Base-by-base conservation (phyloP, 495 filamentous ascomycete genomes). In the Darksidea phi region DNA sequence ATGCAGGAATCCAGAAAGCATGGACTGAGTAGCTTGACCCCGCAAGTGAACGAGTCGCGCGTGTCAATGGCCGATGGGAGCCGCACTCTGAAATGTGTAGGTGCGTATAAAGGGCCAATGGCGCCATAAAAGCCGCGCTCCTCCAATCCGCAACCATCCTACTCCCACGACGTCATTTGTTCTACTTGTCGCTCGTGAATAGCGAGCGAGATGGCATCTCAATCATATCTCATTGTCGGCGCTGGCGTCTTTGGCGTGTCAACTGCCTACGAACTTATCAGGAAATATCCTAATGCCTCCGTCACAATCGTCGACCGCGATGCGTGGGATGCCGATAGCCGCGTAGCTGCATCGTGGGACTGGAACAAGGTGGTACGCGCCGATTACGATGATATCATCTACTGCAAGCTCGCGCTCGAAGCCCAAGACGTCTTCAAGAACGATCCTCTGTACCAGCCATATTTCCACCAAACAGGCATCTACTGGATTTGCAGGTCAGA, bases 351-450 rank as follows among this genome's bases (percentile, higher is more conserved):
- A 23, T 86, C 85, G 0, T 81, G 80, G 75, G 85, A 88, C 71
- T 83, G 81, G 76, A 87, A 86, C 67, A 87, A 87, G 64, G 80
- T 86, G 12, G 72, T 87, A 15, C 83, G 85, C 63, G 78, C 83
- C 52, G 85, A 87, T 64, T 88, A 87, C 70, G 69, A 72, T 24
- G 77, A 85, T 61, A 69, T 75, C 21, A 63, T 80, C 25, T 87
- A 87, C 74, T 78, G 73, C 60, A 57, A 73, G 47, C 74, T 87
- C 11, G 85, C 79, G 17, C 72, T 85, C 17, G 80, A 85, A 63
- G 80, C 85, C 0, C 76, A 78, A 47, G 75, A 80, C 38, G 70
- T 77, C 25, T 88, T 82, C 79, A 74, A 74, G 20, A 69, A 55
- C 0, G 79, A 82, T 70, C 77, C 81, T 3, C 67, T 85, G 1